A percentile compares a stretch with the other conserved stretches of the same genome.
These are phyloP conservation scores for Mortierella antarctica DNA, from an alignment of 192 early-diverging fungal genomes.

Conservation along the genomic window DNA sequence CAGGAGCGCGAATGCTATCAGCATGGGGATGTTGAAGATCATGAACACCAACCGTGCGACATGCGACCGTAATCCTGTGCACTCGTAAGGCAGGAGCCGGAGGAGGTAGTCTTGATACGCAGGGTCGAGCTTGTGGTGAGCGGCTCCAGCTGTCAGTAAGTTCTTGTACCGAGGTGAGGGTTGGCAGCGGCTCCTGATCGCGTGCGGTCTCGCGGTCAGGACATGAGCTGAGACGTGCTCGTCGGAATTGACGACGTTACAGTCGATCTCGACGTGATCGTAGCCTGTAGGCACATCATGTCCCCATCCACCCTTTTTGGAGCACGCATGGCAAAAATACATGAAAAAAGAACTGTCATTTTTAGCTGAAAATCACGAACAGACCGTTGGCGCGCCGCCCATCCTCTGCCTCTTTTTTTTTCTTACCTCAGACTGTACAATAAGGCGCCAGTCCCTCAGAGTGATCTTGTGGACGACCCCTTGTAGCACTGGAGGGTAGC, in stretches of 20 bases:
- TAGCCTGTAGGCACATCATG: constrained; percentile 51
- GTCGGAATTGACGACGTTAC: constrained; percentile 5
- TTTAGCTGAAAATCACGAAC: not conserved
- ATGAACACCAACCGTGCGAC: constrained; percentile 21
- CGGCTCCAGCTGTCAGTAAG: constrained; percentile 36
- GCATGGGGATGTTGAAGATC: constrained; percentile 4
- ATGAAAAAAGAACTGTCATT: not conserved
- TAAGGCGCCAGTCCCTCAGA: constrained; percentile 35
- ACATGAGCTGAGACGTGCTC: constrained; percentile 33
- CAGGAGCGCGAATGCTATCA: constrained; percentile 16
- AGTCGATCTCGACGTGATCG: constrained; percentile 48
- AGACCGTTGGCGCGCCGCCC: too few relatives aligned
- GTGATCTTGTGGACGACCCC: constrained; percentile 50
- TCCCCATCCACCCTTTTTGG: constrained; percentile 44
- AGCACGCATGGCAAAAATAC: not conserved
- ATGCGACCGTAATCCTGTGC: constrained; percentile 16
- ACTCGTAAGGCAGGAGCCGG: constrained; percentile 31
- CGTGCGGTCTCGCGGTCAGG: constrained; percentile 23
- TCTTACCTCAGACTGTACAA: constrained; percentile 44
- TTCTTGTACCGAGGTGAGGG: constrained; percentile 40
- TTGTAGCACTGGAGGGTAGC: constrained; percentile 44
- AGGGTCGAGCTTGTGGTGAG: constrained; percentile 31
- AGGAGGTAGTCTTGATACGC: constrained; percentile 42
- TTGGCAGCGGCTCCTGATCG: constrained; percentile 37
- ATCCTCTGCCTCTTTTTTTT: not conserved